A percentile compares a stretch with the other conserved stretches of the same genome.
These are phyloP conservation scores for Alternaria brassicicola DNA, from an alignment of 2,329 filamentous ascomycete genomes.

Conservation along the genomic window DNA sequence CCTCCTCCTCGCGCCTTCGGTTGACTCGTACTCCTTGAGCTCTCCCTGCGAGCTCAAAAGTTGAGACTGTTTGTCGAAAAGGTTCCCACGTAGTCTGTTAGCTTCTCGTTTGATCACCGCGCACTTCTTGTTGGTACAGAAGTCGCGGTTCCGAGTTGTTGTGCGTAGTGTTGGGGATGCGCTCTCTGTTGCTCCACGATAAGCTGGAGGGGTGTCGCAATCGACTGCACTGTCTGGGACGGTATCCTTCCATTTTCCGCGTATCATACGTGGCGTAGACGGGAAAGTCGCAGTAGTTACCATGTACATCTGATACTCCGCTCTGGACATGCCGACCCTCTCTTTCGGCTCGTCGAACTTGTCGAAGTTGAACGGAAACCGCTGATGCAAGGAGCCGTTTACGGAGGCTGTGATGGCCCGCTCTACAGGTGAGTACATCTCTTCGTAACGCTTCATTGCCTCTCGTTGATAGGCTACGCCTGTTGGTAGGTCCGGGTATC, in stretches of 20 bases:
- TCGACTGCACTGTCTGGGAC: neutral
- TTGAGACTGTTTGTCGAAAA: conserved; percentile 4
- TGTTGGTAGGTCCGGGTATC: neutral
- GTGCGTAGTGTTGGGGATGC: neutral
- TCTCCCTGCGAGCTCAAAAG: neutral
- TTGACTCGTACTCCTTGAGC: neutral
- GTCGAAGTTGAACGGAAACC: conserved; percentile 8
- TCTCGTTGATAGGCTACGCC: conserved; percentile 8
- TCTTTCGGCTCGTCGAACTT: conserved; percentile 1
- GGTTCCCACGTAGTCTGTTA: neutral
- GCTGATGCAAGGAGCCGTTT: conserved; percentile 3
- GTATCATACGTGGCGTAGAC: neutral
- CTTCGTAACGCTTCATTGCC: conserved; percentile 1
- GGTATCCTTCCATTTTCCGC: neutral
- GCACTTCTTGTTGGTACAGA: neutral
- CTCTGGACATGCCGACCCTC: neutral
- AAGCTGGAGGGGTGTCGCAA: neutral
- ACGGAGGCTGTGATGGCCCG: neutral
- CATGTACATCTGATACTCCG: neutral
- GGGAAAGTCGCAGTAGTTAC: neutral
- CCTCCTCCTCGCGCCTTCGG: neutral
- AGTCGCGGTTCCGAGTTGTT: neutral
- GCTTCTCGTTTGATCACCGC: neutral
- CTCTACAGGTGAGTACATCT: conserved; percentile 1
- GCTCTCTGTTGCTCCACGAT: neutral